These are phyloP conservation scores for Glycyrrhiza uralensis DNA, from an alignment of 306 rosid species.

Conservation along the genomic window DNA sequence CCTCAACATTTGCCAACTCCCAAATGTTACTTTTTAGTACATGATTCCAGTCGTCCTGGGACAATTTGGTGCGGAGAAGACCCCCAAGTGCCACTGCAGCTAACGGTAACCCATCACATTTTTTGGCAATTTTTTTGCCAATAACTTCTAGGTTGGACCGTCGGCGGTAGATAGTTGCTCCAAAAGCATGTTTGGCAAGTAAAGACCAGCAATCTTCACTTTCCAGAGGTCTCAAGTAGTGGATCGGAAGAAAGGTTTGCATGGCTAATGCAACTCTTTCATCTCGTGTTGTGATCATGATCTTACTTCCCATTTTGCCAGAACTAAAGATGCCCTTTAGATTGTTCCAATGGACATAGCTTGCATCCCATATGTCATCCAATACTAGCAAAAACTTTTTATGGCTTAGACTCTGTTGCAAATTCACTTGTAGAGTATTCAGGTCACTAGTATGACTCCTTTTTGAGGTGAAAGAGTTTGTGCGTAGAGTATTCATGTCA, in stretches of 20 bases:
- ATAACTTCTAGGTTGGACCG: constrained; percentile 12
- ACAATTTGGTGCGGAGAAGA: constrained; percentile 26
- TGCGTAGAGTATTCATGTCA: neutral
- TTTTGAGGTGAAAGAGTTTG: neutral
- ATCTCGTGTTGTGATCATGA: constrained; percentile 2
- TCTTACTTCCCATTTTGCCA: neutral
- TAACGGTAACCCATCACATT: constrained; percentile 38
- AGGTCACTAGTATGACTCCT: neutral
- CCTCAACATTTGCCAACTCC: neutral
- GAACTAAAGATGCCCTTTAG: neutral
- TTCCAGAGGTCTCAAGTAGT: constrained; percentile 15
- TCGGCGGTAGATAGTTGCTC: neutral
- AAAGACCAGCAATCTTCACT: constrained; percentile 33
- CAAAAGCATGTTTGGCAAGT: constrained; percentile 36
- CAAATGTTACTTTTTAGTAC: neutral
- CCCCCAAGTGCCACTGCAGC: constrained; percentile 38
- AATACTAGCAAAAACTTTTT: constrained; percentile 36
- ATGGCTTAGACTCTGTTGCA: neutral
- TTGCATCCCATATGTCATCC: constrained; percentile 42
- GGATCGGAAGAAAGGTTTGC: constrained; percentile 28
- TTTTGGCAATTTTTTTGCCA: constrained; percentile 24
- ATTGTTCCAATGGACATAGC: constrained; percentile 29
- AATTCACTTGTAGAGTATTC: constrained; percentile 14
- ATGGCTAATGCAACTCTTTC: constrained; percentile 32
- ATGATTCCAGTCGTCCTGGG: neutral